These are phyloP conservation scores for Tricholomella constricta DNA, from an alignment of 768 basidiomycete species.

Conservation along the genomic window DNA sequence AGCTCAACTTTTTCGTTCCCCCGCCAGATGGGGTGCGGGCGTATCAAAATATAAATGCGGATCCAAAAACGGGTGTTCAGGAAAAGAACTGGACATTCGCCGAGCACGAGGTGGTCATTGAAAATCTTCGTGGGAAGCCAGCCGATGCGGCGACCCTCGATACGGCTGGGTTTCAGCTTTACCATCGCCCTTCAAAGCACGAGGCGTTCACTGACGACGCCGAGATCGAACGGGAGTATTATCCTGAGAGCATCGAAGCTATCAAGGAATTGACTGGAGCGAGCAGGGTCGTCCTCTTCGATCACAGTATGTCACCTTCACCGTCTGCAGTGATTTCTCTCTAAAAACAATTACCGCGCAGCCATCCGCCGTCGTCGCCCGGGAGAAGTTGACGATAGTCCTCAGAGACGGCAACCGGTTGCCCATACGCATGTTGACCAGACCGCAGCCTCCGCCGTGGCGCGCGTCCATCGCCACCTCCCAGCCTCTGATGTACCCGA, in stretches of 20 bases:
- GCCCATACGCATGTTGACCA: slow-evolving; percentile 42
- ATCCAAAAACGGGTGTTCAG: slow-evolving; percentile 22
- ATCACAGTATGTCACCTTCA: slow-evolving; percentile 49
- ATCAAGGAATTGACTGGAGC: slow-evolving; percentile 62
- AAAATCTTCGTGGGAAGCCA: slow-evolving; percentile 52
- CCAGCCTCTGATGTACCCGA: slow-evolving; percentile 34
- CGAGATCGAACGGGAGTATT: slow-evolving; percentile 53
- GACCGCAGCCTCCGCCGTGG: slow-evolving; percentile 32
- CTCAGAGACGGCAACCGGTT: slow-evolving; percentile 38
- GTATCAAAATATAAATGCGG: slow-evolving; percentile 24
- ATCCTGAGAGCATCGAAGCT: slow-evolving; percentile 56
- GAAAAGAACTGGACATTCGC: slow-evolving; percentile 20
- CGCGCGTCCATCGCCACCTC: slow-evolving; percentile 42
- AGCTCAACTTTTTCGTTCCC: slow-evolving; percentile 18
- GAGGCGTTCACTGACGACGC: slow-evolving; percentile 48
- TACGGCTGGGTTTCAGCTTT: slow-evolving; percentile 49
- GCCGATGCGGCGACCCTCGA: slow-evolving; percentile 47
- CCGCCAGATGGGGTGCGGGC: slow-evolving; percentile 29
- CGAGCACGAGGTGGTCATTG: slow-evolving; percentile 38
- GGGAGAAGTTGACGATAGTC: slow-evolving; percentile 24
- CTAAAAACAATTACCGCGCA: slow-evolving; percentile 7
- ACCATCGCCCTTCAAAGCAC: slow-evolving; percentile 35
- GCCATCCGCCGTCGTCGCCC: slow-evolving; percentile 41
- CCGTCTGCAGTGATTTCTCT: neutral
- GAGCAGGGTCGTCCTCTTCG: slow-evolving; percentile 57